Conservation (phyloP, 1,139 yeast species). For the Suhomyces taliae region DNA sequence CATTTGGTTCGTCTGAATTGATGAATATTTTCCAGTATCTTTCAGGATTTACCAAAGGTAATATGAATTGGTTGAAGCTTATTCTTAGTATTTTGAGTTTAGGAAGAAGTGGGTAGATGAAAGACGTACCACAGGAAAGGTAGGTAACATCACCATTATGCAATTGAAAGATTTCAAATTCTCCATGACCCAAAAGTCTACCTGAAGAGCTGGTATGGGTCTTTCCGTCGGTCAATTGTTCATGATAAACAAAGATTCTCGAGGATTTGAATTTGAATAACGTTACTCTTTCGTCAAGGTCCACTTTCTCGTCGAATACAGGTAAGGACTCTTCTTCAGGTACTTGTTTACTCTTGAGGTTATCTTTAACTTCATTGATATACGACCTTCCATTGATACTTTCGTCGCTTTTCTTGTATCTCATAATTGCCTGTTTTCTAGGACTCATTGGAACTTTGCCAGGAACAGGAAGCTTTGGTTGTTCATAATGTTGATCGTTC, state of each 20-base stretch:
- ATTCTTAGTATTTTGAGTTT: slow-evolving; percentile 57
- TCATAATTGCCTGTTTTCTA: slow-evolving; percentile 40
- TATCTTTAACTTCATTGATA: slow-evolving; percentile 32
- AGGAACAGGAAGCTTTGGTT: background rate
- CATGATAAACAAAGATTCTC: slow-evolving; percentile 46
- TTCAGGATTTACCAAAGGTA: slow-evolving; percentile 70
- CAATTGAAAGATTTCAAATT: slow-evolving; percentile 61
- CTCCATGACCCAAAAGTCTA: slow-evolving; percentile 59
- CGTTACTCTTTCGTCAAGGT: slow-evolving; percentile 38
- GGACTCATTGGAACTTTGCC: slow-evolving; percentile 28
- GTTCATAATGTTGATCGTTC: no score
- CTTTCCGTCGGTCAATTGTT: slow-evolving; percentile 24
- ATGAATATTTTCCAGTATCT: slow-evolving; percentile 68
- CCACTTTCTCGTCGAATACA: slow-evolving; percentile 9
- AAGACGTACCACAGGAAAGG: slow-evolving; percentile 52
- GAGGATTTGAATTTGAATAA: slow-evolving; percentile 40
- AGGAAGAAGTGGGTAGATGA: slow-evolving; percentile 67
- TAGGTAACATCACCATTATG: slow-evolving; percentile 65
- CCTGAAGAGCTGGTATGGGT: slow-evolving; percentile 31
- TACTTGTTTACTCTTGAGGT: slow-evolving; percentile 17
- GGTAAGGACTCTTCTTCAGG: slow-evolving; percentile 6
- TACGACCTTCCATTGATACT: slow-evolving; percentile 20
- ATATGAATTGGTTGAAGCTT: slow-evolving; percentile 51
- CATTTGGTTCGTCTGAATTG: slow-evolving; percentile 33
- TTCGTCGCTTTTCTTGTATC: slow-evolving; percentile 38